Percentiles rank a stretch among this genome's conserved stretches.
Conservation (phyloP, 805 yeast genomes). For the Pichia phayaonensis region DNA sequence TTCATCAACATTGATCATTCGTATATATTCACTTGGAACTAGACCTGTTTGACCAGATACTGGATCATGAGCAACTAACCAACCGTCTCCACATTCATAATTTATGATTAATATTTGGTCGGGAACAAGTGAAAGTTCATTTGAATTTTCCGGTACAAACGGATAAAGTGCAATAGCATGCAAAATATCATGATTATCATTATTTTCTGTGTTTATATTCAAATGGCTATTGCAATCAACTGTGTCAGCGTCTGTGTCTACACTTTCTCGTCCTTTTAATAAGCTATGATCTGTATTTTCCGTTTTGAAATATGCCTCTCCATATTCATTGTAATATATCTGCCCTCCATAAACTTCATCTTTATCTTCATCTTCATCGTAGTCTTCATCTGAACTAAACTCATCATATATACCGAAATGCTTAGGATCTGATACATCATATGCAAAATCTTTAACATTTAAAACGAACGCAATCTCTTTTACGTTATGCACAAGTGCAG, state of each 20-base stretch:
- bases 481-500: too few species aligned
- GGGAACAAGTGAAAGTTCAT: conserved; percentile 69
- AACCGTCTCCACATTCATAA: conserved; percentile 95
- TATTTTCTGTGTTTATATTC: background rate
- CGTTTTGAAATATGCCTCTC: background rate
- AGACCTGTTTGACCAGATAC: conserved; percentile 75
- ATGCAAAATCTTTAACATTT: conserved; percentile 70
- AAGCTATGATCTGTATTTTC: background rate
- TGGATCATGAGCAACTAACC: conserved; percentile 90
- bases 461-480: conserved; percentile 1
- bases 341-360: conserved; percentile 11
- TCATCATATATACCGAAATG: conserved; percentile 45
- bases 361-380: conserved; percentile 18
- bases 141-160: conserved; percentile 88
- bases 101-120: conserved; percentile 83
- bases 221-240: background rate
- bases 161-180: conserved; percentile 82
- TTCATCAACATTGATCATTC: conserved; percentile 27
- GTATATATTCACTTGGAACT: conserved; percentile 92
- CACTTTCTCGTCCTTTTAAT: background rate
- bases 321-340: background rate
- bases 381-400: conserved; percentile 3
- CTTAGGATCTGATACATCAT: conserved; percentile 58
- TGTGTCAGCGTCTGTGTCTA: background rate
- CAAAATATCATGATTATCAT: conserved; percentile 15